Percentiles rank a stretch among this genome's conserved stretches.
phyloP scores from a whole-genome alignment of 129 eudicot genomes.

The Pseudognaphalium luteoalbum region DNA sequence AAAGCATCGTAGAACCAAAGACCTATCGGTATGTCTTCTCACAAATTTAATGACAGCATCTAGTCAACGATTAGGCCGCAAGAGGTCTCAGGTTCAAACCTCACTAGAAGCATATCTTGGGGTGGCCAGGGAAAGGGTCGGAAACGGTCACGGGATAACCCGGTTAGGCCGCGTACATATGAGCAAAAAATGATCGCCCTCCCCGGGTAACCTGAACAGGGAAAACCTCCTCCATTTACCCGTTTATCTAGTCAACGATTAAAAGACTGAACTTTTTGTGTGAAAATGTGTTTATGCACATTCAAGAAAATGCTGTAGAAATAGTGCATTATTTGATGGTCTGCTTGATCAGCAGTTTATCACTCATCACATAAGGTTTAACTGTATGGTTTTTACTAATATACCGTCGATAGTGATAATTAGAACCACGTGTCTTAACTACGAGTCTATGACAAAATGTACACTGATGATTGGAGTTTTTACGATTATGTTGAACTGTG shows the following conservation, averaged over 20 bases:
- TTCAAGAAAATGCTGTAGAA: slow-evolving; percentile 2
- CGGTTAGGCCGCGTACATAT: too few relatives aligned
- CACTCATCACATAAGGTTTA: background rate
- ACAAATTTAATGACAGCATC: background rate
- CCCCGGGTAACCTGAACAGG: too few relatives aligned
- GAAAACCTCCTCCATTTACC: too few relatives aligned
- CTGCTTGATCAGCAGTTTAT: slow-evolving; percentile 2
- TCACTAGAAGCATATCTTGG: too few relatives aligned
- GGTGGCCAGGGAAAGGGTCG: too few relatives aligned
- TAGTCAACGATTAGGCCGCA: slow-evolving; percentile 9
- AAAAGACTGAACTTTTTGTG: background rate
- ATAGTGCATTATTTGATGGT: background rate
- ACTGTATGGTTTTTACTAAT: slow-evolving; percentile 5
- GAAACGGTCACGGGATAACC: too few relatives aligned
- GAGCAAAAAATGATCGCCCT: too few relatives aligned
- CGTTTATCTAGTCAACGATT: too few relatives aligned
- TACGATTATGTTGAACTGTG: slow-evolving; percentile 23
- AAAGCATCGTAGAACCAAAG: slow-evolving; percentile 58
- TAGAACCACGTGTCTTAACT: background rate
- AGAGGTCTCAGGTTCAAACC: too few relatives aligned
- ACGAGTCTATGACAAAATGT: background rate
- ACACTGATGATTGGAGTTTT: slow-evolving; percentile 7
- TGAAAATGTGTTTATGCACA: slow-evolving; percentile 8
- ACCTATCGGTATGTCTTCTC: slow-evolving; percentile 40
- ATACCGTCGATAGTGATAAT: background rate